Percentiles rank a stretch among this genome's conserved stretches.
These are phyloP conservation scores for Evansstolkia leycettana DNA, from an alignment of 495 filamentous ascomycete genomes.

Conservation along the genomic window DNA sequence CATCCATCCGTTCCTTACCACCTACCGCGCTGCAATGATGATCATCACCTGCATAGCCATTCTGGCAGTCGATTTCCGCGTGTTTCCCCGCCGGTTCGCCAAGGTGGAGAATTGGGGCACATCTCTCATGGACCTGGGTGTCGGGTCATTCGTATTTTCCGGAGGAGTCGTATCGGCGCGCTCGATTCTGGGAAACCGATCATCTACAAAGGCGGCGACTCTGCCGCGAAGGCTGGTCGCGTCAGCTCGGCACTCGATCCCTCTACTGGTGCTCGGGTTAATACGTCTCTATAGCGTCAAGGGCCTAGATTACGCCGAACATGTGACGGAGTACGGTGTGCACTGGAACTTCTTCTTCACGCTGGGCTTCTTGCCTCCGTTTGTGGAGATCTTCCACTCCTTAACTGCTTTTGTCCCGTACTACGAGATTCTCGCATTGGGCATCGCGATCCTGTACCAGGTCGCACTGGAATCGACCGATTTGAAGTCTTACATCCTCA, in stretches of 20 bases:
- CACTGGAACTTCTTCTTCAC: slow-evolving; percentile 99
- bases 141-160: slow-evolving; percentile 95
- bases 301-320: slow-evolving; percentile 88
- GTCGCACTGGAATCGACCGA: slow-evolving; percentile 60
- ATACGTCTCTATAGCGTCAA: slow-evolving; percentile 82
- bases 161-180: slow-evolving; percentile 86
- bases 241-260: slow-evolving; percentile 68
- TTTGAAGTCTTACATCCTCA: slow-evolving; percentile 72
- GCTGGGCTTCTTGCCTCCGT: slow-evolving; percentile 75
- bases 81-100: slow-evolving; percentile 89
- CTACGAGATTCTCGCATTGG: slow-evolving; percentile 57
- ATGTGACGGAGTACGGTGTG: slow-evolving; percentile 94
- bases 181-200: slow-evolving; percentile 52
- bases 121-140: slow-evolving; percentile 94
- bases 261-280: slow-evolving; percentile 69
- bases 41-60: slow-evolving; percentile 87
- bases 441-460: slow-evolving; percentile 57
- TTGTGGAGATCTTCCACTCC: slow-evolving; percentile 75
- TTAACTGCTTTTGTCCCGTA: slow-evolving; percentile 47
- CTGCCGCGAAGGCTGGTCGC: slow-evolving; percentile 42
- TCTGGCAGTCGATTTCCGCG: slow-evolving; percentile 88
- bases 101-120: slow-evolving; percentile 99
- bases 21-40: slow-evolving; percentile 84
- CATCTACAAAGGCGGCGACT: slow-evolving; percentile 20
- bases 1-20: slow-evolving; percentile 80